Percentiles rank a stretch among this genome's conserved stretches.
phyloP scores from a whole-genome alignment of 1,284 basidiomycete species.

The Trametes sp. region DNA sequence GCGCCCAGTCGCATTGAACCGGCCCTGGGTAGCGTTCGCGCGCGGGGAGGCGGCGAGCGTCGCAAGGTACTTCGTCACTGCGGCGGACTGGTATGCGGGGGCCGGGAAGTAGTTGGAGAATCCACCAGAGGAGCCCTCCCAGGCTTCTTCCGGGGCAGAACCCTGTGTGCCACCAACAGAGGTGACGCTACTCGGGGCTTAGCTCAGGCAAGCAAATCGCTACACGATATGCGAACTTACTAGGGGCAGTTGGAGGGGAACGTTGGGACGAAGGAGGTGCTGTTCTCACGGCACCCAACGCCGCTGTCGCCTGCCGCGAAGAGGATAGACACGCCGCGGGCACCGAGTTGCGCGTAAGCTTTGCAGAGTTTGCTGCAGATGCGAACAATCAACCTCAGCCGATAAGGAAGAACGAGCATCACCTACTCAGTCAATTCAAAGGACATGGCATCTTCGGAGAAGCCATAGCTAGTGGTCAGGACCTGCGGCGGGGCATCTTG shows the following conservation, averaged over 20 bases:
- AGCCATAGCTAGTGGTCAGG: constrained; percentile 61
- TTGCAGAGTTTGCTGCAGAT: constrained; percentile 29
- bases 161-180: constrained; percentile 61
- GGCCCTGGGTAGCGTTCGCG: background rate
- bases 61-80: constrained; percentile 42
- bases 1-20: constrained; percentile 40
- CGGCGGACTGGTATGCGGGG: constrained; percentile 47
- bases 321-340: constrained; percentile 64
- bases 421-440: constrained; percentile 36
- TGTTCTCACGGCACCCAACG: constrained; percentile 61
- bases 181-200: constrained; percentile 69
- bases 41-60: constrained; percentile 37
- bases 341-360: constrained; percentile 53
- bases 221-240: constrained; percentile 27
- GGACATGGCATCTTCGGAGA: constrained; percentile 24
- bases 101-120: constrained; percentile 57
- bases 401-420: background rate
- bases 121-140: constrained; percentile 61
- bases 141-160: constrained; percentile 57
- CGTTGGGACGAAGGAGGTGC: constrained; percentile 60
- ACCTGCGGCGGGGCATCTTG: constrained; percentile 66
- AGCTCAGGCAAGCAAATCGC: no score
- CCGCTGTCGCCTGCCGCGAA: constrained; percentile 71
- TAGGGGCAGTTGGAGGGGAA: constrained; percentile 71
- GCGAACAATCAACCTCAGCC: background rate